These are phyloP conservation scores for Mycena capillaripes DNA, from an alignment of 768 basidiomycete species.

Conservation along the genomic window DNA sequence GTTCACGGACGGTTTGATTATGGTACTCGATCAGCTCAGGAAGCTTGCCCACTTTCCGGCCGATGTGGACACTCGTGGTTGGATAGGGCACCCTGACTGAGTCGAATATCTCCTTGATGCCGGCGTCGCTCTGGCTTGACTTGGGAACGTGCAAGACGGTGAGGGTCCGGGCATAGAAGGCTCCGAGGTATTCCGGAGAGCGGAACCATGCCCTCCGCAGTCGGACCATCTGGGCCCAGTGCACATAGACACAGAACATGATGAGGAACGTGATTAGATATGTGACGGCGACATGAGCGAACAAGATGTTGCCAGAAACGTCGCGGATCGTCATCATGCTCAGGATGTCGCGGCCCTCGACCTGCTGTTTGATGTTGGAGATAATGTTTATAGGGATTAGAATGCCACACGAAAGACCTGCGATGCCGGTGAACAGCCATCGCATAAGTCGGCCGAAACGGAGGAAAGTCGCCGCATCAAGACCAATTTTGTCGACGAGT, in stretches of 20 bases:
- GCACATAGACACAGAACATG: conserved; percentile 76
- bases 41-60: conserved; percentile 88
- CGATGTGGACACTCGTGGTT: conserved; percentile 91
- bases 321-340: conserved; percentile 91
- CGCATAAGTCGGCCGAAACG: conserved; percentile 94
- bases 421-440: conserved; percentile 77
- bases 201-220: conserved; percentile 92
- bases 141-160: conserved; percentile 85
- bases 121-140: conserved; percentile 88
- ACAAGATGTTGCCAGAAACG: conserved; percentile 78
- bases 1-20: conserved; percentile 93
- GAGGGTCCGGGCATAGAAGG: conserved; percentile 95
- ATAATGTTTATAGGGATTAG: conserved; percentile 90
- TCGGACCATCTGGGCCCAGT: conserved; percentile 84
- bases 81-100: conserved; percentile 87
- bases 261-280: conserved; percentile 86
- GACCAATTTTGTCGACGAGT: conserved; percentile 88
- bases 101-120: conserved; percentile 83
- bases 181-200: conserved; percentile 87
- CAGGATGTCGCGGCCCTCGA: conserved; percentile 69
- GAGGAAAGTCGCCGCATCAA: conserved; percentile 94
- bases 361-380: conserved; percentile 81
- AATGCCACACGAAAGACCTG: conserved; percentile 75
- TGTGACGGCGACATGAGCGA: conserved; percentile 86
- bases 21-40: conserved; percentile 94